phyloP scores from a whole-genome alignment of 768 basidiomycete genomes.

The Serpula lacrymans region DNA sequence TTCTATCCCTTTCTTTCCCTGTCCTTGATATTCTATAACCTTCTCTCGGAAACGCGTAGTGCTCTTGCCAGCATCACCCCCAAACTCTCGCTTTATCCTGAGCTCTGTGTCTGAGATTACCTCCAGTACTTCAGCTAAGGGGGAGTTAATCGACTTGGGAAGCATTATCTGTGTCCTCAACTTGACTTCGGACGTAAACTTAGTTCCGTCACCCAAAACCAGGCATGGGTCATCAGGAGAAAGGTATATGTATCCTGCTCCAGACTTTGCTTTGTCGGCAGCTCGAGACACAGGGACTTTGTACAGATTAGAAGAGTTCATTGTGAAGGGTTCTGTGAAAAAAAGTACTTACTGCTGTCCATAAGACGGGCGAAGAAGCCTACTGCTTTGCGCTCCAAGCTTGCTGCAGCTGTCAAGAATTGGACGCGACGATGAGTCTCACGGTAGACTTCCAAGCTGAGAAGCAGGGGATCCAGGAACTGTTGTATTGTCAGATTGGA shows the following conservation, averaged over 20 bases:
- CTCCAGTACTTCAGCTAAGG: slow-evolving; percentile 80
- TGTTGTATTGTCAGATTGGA: slow-evolving; percentile 30
- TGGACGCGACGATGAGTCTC: slow-evolving; percentile 80
- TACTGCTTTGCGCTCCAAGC: slow-evolving; percentile 74
- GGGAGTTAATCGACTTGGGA: slow-evolving; percentile 73
- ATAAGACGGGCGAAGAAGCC: slow-evolving; percentile 81
- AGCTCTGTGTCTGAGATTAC: slow-evolving; percentile 87
- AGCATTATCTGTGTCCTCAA: slow-evolving; percentile 86
- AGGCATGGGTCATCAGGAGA: slow-evolving; percentile 75
- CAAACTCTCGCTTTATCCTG: slow-evolving; percentile 83
- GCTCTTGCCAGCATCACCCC: slow-evolving; percentile 74
- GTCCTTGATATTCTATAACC: slow-evolving; percentile 51
- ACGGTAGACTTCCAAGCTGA: slow-evolving; percentile 81
- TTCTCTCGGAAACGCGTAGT: slow-evolving; percentile 67
- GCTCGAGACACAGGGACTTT: slow-evolving; percentile 92
- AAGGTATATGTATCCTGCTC: slow-evolving; percentile 67
- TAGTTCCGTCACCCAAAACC: slow-evolving; percentile 80
- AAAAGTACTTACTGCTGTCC: slow-evolving; percentile 69
- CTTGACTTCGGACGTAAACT: slow-evolving; percentile 67
- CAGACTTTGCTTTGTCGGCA: slow-evolving; percentile 77
- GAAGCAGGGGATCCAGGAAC: slow-evolving; percentile 90
- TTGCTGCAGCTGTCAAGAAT: slow-evolving; percentile 87
- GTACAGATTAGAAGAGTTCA: slow-evolving; percentile 11
- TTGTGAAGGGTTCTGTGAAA: neutral
- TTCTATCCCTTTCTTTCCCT: slow-evolving; percentile 59